Conservation (phyloP, 257 asterid genomes). For the Salvia miltiorrhiza region DNA sequence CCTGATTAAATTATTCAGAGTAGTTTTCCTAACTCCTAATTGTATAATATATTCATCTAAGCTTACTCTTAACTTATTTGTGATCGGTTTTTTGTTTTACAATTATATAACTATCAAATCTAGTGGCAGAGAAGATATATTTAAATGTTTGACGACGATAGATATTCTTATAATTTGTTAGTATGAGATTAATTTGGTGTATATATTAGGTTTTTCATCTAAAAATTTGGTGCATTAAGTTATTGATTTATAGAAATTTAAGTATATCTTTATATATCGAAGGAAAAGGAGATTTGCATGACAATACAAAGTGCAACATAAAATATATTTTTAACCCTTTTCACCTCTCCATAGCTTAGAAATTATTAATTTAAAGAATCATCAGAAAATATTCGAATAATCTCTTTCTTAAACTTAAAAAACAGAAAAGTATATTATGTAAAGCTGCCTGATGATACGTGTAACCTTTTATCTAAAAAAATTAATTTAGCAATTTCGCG, state of each 20-base stretch:
- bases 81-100: background rate
- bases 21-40: slow-evolving; percentile 16
- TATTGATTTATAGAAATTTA: no score
- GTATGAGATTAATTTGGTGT: no score
- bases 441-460: no score
- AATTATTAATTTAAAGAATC: background rate
- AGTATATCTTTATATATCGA: no score
- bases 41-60: background rate
- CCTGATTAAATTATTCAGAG: background rate
- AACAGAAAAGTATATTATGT: no score
- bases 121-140: background rate
- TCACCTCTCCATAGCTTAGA: background rate
- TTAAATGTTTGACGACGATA: background rate
- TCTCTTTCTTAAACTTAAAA: background rate
- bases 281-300: no score
- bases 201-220: no score
- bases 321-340: background rate
- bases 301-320: no score
- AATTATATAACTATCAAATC: background rate
- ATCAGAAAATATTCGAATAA: background rate
- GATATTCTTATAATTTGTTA: no score
- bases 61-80: background rate
- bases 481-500: background rate
- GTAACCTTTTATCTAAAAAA: background rate
- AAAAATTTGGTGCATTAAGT: no score